phyloP scores from a whole-genome alignment of 78 protist genomes.

The Isochrysis galbana region DNA sequence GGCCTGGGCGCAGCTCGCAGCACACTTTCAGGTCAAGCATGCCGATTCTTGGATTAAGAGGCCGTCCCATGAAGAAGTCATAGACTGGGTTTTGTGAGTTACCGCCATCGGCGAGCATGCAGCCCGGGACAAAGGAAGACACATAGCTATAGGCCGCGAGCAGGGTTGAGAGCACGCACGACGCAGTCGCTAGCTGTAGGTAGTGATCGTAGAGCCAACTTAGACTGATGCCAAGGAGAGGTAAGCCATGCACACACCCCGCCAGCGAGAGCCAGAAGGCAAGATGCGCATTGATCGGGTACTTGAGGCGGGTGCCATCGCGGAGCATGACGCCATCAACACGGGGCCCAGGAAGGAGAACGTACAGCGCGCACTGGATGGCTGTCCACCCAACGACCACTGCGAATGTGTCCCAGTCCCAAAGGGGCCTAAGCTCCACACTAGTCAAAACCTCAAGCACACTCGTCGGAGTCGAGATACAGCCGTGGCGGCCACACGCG shows the following conservation, averaged over 20 bases:
- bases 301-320: constrained; percentile 8
- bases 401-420: background rate
- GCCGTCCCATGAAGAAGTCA: constrained; percentile 86
- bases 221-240: background rate
- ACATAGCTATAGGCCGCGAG: background rate
- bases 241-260: background rate
- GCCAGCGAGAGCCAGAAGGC: background rate
- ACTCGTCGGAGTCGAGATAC: background rate
- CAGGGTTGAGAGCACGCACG: background rate
- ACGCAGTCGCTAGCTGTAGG: background rate
- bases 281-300: constrained; percentile 33
- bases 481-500: background rate
- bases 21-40: constrained; percentile 76
- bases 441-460: background rate
- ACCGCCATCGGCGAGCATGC: constrained; percentile 61
- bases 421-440: background rate
- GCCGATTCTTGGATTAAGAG: constrained; percentile 83
- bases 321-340: constrained; percentile 16
- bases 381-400: constrained; percentile 25
- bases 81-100: constrained; percentile 50
- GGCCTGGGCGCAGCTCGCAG: constrained; percentile 89
- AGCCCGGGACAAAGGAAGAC: background rate
- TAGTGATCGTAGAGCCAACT: background rate
- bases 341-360: constrained; percentile 5
- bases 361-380: constrained; percentile 16